Conservation (phyloP, 1,284 basidiomycete genomes). For the Ustilago loliicola region DNA sequence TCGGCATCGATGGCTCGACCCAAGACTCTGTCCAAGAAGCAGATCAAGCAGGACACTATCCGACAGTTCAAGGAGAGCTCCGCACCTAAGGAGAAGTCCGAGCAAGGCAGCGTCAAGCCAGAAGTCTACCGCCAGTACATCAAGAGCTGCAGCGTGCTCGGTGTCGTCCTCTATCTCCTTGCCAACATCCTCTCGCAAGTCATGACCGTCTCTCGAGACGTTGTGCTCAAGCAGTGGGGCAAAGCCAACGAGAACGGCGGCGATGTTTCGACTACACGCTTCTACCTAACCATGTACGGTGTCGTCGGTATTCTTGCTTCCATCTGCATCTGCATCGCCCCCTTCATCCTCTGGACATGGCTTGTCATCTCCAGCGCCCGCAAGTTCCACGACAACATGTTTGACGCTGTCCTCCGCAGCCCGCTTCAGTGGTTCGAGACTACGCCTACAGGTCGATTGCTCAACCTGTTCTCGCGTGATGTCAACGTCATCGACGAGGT, state of each 20-base stretch:
- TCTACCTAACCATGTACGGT: conserved; percentile 67
- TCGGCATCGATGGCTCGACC: conserved; percentile 59
- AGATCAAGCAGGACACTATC: conserved; percentile 64
- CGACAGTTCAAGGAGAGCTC: conserved; percentile 66
- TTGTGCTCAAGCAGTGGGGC: conserved; percentile 69
- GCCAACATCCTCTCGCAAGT: conserved; percentile 63
- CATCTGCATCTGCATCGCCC: conserved; percentile 64
- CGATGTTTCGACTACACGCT: conserved; percentile 39
- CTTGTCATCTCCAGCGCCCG: conserved; percentile 63
- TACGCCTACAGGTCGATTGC: conserved; percentile 75
- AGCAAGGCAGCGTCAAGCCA: conserved; percentile 64
- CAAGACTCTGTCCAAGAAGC: conserved; percentile 53
- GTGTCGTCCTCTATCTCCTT: conserved; percentile 59
- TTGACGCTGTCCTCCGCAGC: conserved; percentile 58
- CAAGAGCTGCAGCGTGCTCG: conserved; percentile 57
- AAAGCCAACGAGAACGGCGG: conserved; percentile 56
- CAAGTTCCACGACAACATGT: conserved; percentile 67
- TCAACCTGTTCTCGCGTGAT: conserved; percentile 90
- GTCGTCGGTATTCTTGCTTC: conserved; percentile 59
- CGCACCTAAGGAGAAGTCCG: conserved; percentile 62
- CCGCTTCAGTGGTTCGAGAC: conserved; percentile 70
- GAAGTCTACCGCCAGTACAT: conserved; percentile 66
- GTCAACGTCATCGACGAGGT: conserved; percentile 85
- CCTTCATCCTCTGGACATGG: conserved; percentile 66
- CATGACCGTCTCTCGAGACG: conserved; percentile 61